Percentiles rank a stretch among this genome's conserved stretches.
Conservation (phyloP, 495 filamentous ascomycete species). For the Hypoxylon fuscum region DNA sequence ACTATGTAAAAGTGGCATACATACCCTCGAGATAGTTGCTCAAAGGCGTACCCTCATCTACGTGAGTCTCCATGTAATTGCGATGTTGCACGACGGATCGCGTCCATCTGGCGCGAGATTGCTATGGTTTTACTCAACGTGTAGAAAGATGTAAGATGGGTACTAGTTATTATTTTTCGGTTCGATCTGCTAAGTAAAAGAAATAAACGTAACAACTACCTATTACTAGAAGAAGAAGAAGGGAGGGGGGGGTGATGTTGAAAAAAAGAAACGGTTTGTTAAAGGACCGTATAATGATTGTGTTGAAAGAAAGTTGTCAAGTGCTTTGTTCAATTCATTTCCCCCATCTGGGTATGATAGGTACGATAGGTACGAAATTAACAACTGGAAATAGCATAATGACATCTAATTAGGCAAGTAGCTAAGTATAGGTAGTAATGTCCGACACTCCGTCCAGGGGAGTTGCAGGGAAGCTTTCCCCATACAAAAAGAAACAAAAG, state of each 20-base stretch:
- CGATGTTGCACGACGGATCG: slow-evolving; percentile 45
- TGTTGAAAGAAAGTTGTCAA: slow-evolving; percentile 12
- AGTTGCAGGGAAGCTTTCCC: slow-evolving; percentile 29
- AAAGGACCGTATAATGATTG: slow-evolving; percentile 8
- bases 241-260: slow-evolving; percentile 1
- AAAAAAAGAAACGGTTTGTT: slow-evolving; percentile 12
- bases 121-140: slow-evolving; percentile 22
- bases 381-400: slow-evolving; percentile 13
- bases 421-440: slow-evolving; percentile 30
- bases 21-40: slow-evolving; percentile 93
- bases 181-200: slow-evolving; percentile 12
- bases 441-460: slow-evolving; percentile 32
- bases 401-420: slow-evolving; percentile 37
- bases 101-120: slow-evolving; percentile 46
- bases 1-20: slow-evolving; percentile 33
- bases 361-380: slow-evolving; percentile 26
- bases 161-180: slow-evolving; percentile 7
- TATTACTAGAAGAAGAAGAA: slow-evolving; percentile 8
- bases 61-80: slow-evolving; percentile 84
- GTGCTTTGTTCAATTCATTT: slow-evolving; percentile 36
- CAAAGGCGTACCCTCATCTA: slow-evolving; percentile 90
- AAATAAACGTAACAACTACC: slow-evolving; percentile 14
- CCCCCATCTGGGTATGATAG: no score
- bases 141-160: slow-evolving; percentile 2
- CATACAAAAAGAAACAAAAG: slow-evolving; percentile 3